Conservation (phyloP, 2,329 filamentous ascomycete genomes). For the Xylaria sp. region DNA sequence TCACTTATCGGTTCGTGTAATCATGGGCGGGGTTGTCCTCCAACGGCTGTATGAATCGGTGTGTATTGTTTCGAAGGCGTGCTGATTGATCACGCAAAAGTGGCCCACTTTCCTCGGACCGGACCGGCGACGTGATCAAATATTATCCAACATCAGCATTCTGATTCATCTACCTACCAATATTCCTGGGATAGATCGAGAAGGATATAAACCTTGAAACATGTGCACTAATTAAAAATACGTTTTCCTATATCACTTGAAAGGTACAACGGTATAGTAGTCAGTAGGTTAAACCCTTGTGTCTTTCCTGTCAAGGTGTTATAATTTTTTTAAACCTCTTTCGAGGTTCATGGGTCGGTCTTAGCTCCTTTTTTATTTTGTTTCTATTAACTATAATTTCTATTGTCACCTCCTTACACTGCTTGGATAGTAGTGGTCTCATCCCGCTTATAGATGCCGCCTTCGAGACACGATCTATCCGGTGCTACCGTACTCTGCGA, state of each 20-base stretch:
- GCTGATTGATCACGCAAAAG: conserved; percentile 20
- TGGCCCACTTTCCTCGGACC: neutral
- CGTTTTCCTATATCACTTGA: neutral
- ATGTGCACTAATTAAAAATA: neutral
- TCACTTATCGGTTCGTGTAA: neutral
- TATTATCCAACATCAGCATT: neutral
- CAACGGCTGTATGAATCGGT: conserved; percentile 2
- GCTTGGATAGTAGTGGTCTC: neutral
- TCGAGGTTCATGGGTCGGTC: no score
- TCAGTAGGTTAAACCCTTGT: neutral
- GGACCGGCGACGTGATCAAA: neutral
- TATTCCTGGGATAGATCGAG: neutral
- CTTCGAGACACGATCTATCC: neutral
- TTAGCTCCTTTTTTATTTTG: no score
- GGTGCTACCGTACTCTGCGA: no score
- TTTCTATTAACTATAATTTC: no score
- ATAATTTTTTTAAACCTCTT: no score
- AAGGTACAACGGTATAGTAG: neutral
- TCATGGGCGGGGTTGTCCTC: conserved; percentile 16
- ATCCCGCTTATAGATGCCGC: neutral
- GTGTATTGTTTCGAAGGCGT: conserved; percentile 7
- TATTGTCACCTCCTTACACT: no score
- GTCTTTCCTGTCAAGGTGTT: no score
- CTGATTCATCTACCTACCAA: no score
- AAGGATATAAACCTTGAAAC: neutral